These are phyloP conservation scores for Thymus quinquecostatus DNA, from an alignment of 257 asterid species.

Conservation along the genomic window DNA sequence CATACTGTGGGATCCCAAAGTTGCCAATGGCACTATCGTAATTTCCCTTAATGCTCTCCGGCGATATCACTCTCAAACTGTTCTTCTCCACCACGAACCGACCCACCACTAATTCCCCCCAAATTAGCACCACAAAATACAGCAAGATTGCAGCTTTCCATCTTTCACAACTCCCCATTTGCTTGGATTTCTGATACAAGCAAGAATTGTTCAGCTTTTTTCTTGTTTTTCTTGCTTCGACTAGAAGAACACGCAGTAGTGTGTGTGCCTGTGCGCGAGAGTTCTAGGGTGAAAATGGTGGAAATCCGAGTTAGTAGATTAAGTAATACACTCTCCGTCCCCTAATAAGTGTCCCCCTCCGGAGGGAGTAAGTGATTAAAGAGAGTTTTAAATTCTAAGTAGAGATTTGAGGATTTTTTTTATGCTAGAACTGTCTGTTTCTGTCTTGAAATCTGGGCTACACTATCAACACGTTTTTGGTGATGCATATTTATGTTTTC, in stretches of 20 bases:
- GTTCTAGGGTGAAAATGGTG: slow-evolving; percentile 28
- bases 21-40: slow-evolving; percentile 90
- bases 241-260: slow-evolving; percentile 28
- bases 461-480: slow-evolving; percentile 23
- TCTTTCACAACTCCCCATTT: slow-evolving; percentile 56
- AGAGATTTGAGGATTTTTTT: not conserved
- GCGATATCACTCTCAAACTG: slow-evolving; percentile 84
- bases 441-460: slow-evolving; percentile 16
- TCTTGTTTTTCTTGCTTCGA: not conserved
- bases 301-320: slow-evolving; percentile 20
- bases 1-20: slow-evolving; percentile 93
- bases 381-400: not conserved
- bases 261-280: slow-evolving; percentile 21
- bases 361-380: no score
- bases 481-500: not conserved
- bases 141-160: slow-evolving; percentile 51
- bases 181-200: slow-evolving; percentile 24
- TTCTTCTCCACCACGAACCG: slow-evolving; percentile 93
- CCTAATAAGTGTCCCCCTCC: no score
- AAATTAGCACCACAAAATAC: slow-evolving; percentile 46
- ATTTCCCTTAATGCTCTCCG: slow-evolving; percentile 75
- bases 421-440: slow-evolving; percentile 19
- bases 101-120: slow-evolving; percentile 53
- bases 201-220: slow-evolving; percentile 9
- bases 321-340: no score